Evolutionary conservation across 495 filamentous ascomycete genomes (phyloP), one percentile per base, ranked within the genome.

Genomic region (Aspergillus leporis): DNA sequence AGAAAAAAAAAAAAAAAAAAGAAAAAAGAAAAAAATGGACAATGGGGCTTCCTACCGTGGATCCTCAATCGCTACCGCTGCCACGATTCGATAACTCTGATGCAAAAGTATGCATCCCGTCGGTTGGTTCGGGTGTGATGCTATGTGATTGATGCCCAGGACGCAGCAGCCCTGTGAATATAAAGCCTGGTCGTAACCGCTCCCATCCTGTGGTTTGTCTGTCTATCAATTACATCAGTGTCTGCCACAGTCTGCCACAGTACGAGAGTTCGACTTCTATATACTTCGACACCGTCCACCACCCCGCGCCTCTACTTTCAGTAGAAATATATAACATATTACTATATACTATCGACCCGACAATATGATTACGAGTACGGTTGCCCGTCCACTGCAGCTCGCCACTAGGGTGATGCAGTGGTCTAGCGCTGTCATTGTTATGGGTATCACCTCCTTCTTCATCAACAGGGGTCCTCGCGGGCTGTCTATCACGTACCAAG

Each of bases 381-480:
- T 75, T 19, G 48, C 72, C 16, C 69, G 74, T 3, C 77, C 77
- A 3, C 32, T 78, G 41, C 71, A 74, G 64, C 70, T 80, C 48
- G 46, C 55, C 50, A 65, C 60, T 23, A 72, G 77, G 2, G 40
- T 61, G 2, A 18, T 80, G 62, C 77, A 80, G 55, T 87, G 84
- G 84, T 65, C 73, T 38, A 84, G 81, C 40, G 75, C 83, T 22
- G 81, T 85, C 45, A 86, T 87, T 58, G 83, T 85, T 12, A 79
- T 87, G 76, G 82, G 81, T 53, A 76, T 87, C 48, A 72, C 81
- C 4, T 79, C 83, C 21, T 85, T 78, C 70, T 81, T 81, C 57
- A 80, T 85, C 70, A 61, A 66, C 30, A 66, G 65, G 38, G 72
- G 76, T 19, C 73, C 75, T 5, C 64, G 61, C 19, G 73, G 74